Evolutionary conservation across 192 early-diverging fungal species (phyloP).

Genomic region (Geranomyces variabilis): DNA sequence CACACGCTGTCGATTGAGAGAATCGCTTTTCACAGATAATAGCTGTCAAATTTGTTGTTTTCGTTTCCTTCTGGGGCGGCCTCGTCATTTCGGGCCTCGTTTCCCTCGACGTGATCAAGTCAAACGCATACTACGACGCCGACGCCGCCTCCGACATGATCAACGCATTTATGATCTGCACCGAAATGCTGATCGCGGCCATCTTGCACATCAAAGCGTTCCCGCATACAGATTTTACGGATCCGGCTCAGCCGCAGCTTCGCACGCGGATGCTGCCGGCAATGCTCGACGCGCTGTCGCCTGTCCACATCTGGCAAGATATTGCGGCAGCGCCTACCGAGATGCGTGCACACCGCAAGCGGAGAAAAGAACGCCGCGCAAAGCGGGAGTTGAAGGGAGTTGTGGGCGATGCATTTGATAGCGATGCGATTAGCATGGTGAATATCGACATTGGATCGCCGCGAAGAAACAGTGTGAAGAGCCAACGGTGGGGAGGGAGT

Average conservation of each 20-base stretch:
- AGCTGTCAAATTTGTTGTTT: conserved; percentile 57
- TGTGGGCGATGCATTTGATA: conserved; percentile 29
- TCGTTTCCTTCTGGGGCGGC: conserved; percentile 68
- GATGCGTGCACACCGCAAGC: conserved; percentile 12
- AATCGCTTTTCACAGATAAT: conserved; percentile 31
- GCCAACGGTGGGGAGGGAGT: neutral
- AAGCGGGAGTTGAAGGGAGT: conserved; percentile 8
- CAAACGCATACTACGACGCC: conserved; percentile 50
- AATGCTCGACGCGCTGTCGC: conserved; percentile 30
- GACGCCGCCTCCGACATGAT: conserved; percentile 56
- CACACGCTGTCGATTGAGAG: neutral
- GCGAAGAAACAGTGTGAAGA: neutral
- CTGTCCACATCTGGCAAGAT: conserved; percentile 35
- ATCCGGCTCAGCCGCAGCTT: neutral
- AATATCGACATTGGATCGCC: conserved; percentile 11
- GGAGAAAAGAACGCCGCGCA: conserved; percentile 11
- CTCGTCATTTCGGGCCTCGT: conserved; percentile 60
- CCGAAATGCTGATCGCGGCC: conserved; percentile 67
- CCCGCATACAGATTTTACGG: conserved; percentile 21
- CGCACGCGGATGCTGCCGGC: conserved; percentile 24
- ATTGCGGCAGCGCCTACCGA: conserved; percentile 35
- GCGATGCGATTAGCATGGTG: conserved; percentile 29
- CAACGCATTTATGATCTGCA: conserved; percentile 55
- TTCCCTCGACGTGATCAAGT: conserved; percentile 46
- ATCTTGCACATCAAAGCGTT: conserved; percentile 62